Evolutionary conservation across 192 early-diverging fungal genomes (phyloP), one percentile per base, ranked within the genome.

Genomic region (Linnemannia elongata): DNA sequence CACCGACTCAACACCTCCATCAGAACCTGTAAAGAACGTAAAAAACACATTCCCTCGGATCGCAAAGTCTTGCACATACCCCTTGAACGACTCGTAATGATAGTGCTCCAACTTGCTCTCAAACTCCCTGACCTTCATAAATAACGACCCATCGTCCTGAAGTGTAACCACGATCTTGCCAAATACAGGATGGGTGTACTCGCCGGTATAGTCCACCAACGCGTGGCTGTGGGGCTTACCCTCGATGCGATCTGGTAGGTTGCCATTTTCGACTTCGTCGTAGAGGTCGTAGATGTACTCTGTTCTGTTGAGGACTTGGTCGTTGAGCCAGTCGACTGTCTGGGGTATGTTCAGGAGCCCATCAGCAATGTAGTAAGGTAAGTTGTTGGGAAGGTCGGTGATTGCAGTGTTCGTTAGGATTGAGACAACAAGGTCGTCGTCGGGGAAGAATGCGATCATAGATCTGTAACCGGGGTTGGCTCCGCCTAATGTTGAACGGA

Each of bases 51-150:
- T 36, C 15, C 38, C 38, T 30, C 12, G 57, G 12, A 33, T 9
- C 4, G 33, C 2, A 49, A 49, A 79, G 12, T 33, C 8, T 1
- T 42, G 8, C 18, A 72, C n/a, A 6, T 45, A n/a, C 2, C 52
- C 55, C n/a, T 4, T 63, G 54, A 79, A 79, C 0, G 78, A 79
- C 12, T 79, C 78, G 7, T 39, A 79, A n/a, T 79, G 78, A 10
- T 75, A 75, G 42, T 84, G 82, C 22, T 84, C 76, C 69, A 84
- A 35, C 54, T 52, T 74, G 30, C 38, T 41, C 30, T 78, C 77
- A 41, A 44, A 45, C 6, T 4, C 52, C 38, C 33, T 41, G 38
- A 73, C 35, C 36, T 75, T 74, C 38, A 71, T 42, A 39, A 35
- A 15, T 49, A 84, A 42, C 22, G 27, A 5, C 18, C 47, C 71